Conservation (phyloP, 495 filamentous ascomycete species). For the Podospora comata region DNA sequence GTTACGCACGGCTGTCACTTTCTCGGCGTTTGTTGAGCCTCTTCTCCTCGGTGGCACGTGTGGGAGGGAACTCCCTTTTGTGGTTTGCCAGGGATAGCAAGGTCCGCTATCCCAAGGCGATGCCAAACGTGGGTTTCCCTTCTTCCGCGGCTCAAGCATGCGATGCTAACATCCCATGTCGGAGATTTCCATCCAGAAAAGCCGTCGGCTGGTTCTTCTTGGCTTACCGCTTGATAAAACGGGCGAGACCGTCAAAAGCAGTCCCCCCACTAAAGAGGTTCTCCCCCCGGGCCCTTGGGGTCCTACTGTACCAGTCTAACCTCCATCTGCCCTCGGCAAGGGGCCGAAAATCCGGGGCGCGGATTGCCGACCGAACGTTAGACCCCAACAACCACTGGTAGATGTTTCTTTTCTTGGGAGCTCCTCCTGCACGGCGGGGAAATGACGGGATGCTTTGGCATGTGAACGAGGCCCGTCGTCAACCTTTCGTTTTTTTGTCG, state of each 20-base stretch:
- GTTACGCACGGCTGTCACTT: background rate
- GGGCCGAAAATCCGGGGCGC: conserved; percentile 8
- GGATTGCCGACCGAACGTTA: conserved; percentile 2
- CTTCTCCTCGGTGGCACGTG: background rate
- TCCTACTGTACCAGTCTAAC: background rate
- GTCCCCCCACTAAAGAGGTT: background rate
- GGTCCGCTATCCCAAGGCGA: background rate
- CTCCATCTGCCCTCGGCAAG: conserved; percentile 8
- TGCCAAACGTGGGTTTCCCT: background rate
- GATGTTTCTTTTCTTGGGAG: background rate
- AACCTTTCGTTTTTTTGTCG: background rate
- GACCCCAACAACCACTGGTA: background rate
- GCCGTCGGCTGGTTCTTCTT: background rate
- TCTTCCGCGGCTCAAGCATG: background rate
- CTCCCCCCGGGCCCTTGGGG: background rate
- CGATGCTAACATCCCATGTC: background rate
- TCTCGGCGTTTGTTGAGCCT: background rate
- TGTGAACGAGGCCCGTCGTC: background rate
- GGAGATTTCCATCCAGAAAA: conserved; percentile 6
- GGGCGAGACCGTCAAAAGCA: background rate
- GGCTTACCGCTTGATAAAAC: conserved; percentile 1
- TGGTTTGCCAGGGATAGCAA: background rate
- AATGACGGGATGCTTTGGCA: background rate
- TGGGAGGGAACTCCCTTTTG: background rate
- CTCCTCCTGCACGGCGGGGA: background rate